A percentile compares a stretch with the other conserved stretches of the same genome.
phyloP scores from a whole-genome alignment of 495 filamentous ascomycete genomes.

The Hypoxylon fuscum region DNA sequence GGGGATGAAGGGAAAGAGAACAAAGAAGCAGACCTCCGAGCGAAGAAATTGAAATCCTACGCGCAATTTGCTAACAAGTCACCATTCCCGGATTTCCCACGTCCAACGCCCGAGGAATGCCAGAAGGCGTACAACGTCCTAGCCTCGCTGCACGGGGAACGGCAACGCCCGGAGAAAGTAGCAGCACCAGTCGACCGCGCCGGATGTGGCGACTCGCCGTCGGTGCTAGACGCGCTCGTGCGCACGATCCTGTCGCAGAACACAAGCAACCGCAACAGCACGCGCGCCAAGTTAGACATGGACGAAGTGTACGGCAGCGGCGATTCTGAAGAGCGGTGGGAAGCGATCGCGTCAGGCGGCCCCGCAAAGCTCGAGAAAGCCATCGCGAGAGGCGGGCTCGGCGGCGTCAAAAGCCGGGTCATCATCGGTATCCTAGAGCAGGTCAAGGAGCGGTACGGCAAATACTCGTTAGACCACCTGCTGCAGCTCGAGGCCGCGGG shows the following conservation, averaged over 20 bases:
- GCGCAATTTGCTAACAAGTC: conserved; percentile 46
- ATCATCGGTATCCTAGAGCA: conserved; percentile 78
- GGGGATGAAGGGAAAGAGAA: neutral
- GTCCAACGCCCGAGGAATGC: conserved; percentile 77
- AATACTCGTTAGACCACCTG: conserved; percentile 76
- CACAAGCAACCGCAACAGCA: conserved; percentile 72
- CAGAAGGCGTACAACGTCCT: conserved; percentile 73
- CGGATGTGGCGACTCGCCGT: conserved; percentile 87
- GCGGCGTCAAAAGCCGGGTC: conserved; percentile 75
- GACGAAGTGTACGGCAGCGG: conserved; percentile 77
- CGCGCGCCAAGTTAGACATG: conserved; percentile 74
- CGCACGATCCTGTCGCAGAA: conserved; percentile 79
- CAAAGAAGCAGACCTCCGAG: conserved; percentile 32
- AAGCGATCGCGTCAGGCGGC: conserved; percentile 71
- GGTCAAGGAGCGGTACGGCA: conserved; percentile 70
- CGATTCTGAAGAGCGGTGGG: conserved; percentile 70
- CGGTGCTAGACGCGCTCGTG: conserved; percentile 84
- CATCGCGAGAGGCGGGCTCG: conserved; percentile 77
- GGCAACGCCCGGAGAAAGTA: conserved; percentile 67
- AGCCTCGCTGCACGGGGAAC: conserved; percentile 69
- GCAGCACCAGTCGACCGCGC: conserved; percentile 74
- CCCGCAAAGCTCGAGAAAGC: conserved; percentile 72
- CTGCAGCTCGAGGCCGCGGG: conserved; percentile 56
- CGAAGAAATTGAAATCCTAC: conserved; percentile 47
- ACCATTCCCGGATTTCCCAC: conserved; percentile 74